phyloP scores from a whole-genome alignment of 208 protist genomes.

The Novymonas esmeraldas region DNA sequence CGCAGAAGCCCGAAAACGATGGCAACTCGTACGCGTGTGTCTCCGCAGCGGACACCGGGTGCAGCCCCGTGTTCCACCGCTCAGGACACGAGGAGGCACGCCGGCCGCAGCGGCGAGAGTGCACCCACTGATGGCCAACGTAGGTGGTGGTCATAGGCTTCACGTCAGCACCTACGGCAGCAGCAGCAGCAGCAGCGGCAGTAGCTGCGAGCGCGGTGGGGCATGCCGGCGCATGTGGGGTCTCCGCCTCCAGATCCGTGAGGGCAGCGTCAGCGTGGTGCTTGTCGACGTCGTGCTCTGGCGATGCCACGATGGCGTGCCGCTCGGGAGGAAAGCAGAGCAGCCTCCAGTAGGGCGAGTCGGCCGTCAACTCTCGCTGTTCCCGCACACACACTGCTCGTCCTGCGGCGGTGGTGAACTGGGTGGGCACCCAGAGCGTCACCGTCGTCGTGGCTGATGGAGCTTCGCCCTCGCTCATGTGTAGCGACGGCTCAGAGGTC shows the following conservation, averaged over 20 bases:
- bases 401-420: conserved; percentile 67
- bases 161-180: not conserved
- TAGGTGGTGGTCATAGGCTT: conserved; percentile 6
- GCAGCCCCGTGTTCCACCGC: not conserved
- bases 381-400: conserved; percentile 64
- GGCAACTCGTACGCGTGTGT: conserved; percentile 5
- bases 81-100: conserved; percentile 22
- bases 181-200: not conserved
- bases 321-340: conserved; percentile 31
- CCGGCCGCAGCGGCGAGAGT: not conserved
- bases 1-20: conserved; percentile 25
- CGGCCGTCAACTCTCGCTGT: conserved; percentile 24
- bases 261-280: too few relatives aligned
- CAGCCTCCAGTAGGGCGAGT: conserved; percentile 52
- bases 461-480: too few relatives aligned
- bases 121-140: conserved; percentile 6
- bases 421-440: conserved; percentile 46
- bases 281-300: not conserved
- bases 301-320: conserved; percentile 5
- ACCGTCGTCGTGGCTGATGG: conserved; percentile 2
- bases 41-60: not conserved
- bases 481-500: too few relatives aligned
- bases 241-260: not conserved
- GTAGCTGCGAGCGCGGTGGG: not conserved
- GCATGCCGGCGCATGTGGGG: not conserved